Base-by-base conservation (phyloP, 352 stramenopile genomes). In the Pythium volutum region DNA sequence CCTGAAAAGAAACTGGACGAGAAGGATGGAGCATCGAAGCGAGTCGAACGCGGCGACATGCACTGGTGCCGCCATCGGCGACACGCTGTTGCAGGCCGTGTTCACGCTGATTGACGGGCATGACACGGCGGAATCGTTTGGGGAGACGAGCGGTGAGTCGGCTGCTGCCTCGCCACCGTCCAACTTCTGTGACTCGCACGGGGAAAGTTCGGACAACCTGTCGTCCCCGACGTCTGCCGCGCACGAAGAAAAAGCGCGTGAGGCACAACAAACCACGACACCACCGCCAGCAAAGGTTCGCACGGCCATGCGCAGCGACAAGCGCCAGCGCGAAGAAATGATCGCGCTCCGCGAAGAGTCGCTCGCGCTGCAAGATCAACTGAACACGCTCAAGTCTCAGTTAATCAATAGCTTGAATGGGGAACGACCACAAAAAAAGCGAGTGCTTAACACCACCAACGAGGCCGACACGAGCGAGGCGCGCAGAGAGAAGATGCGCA, bases 241-340 rank as follows among this genome's bases (percentile, higher is more conserved):
- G 7, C 36, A 27, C 36, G 33, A 49, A 23, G 31, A 36, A 36
- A 36, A 11, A 12, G 31, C 10, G 1, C 31, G 1, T 0, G 8
- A 9, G 8, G 31, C 31, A 12, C 10, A 36, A 11, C 3, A 36
- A 11, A 0, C 3, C 8, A 36, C 31, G 10, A 8, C 31, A 11
- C 14, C 31, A 11, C 31, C 8, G 10, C 31, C 31, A 15, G 10
- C 31, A 36, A 36, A 36, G 31, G 31, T 8, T 27, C 46, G 25
- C 45, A 26, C 10, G 10, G 11, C 56, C 23, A 33, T 54, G 42
- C 55, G 59, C 10, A 70, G 62, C 1, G 73, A 70, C 63, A 73
- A 71, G 50, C 73, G 70, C 2, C 73, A 70, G 49, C 76, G 72
- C 46, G 67, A 77, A 5, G 70, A 80, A 36, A 53, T 80, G 15